Percentiles rank a stretch among this genome's conserved stretches.
These are phyloP conservation scores for Sisymbrium irio DNA, from an alignment of 345 rosid species.

Conservation along the genomic window DNA sequence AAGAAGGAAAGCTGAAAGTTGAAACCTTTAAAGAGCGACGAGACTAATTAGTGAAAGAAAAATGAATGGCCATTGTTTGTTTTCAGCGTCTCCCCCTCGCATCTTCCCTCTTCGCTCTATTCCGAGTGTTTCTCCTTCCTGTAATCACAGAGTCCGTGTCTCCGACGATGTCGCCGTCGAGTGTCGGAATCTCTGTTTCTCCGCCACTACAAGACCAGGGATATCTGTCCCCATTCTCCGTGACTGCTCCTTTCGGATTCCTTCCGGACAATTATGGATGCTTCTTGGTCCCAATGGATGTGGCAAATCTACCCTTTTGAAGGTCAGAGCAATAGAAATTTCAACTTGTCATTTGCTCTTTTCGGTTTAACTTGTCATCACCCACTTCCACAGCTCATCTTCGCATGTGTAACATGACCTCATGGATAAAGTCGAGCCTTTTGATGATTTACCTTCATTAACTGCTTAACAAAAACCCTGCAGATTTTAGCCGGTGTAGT, in stretches of 20 bases:
- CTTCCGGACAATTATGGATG: slow-evolving; percentile 89
- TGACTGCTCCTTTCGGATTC: slow-evolving; percentile 71
- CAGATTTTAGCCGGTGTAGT: slow-evolving; percentile 90
- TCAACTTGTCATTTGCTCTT: too few species aligned
- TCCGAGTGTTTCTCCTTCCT: slow-evolving; percentile 11
- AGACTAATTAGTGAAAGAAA: not conserved
- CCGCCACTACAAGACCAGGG: slow-evolving; percentile 56
- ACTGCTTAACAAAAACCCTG: slow-evolving; percentile 16
- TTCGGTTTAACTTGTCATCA: too few species aligned
- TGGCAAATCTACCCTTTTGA: slow-evolving; percentile 94
- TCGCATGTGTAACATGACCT: not conserved
- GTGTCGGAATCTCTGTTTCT: slow-evolving; percentile 64
- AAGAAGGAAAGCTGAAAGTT: slow-evolving; percentile 17
- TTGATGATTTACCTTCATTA: not conserved
- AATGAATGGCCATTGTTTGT: slow-evolving; percentile 40
- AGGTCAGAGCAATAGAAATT: slow-evolving; percentile 40
- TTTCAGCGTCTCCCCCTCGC: slow-evolving; percentile 29
- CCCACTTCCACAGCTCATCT: not conserved
- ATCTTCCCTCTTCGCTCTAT: slow-evolving; percentile 40
- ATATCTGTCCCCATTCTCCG: slow-evolving; percentile 55
- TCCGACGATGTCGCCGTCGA: slow-evolving; percentile 47
- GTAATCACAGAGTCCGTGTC: slow-evolving; percentile 40
- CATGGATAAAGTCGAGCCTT: not conserved
- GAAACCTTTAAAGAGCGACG: not conserved
- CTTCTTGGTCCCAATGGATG: slow-evolving; percentile 97